These are phyloP conservation scores for Paramecium caudatum DNA, from an alignment of 73 alveolate species.

Conservation along the genomic window DNA sequence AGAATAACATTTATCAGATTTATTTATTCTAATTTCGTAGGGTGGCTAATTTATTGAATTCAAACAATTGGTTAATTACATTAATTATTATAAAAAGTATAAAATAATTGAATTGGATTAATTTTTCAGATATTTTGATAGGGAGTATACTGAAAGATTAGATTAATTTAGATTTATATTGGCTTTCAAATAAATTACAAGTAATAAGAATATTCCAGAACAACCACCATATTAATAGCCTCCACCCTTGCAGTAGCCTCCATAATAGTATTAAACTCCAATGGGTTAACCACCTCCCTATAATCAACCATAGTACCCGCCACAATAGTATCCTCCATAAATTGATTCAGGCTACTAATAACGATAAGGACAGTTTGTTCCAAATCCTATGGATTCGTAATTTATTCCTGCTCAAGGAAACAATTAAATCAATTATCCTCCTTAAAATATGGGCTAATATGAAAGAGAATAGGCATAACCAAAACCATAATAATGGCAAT, in stretches of 20 bases:
- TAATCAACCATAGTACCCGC: too few species aligned
- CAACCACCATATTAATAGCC: neutral
- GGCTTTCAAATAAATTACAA: neutral
- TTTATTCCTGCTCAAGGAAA: neutral
- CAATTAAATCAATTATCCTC: neutral
- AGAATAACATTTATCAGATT: constrained; percentile 6
- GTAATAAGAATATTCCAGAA: too few species aligned
- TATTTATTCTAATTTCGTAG: neutral
- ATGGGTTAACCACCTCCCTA: too few species aligned
- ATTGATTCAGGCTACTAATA: too few species aligned
- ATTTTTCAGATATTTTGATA: constrained; percentile 51
- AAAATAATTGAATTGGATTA: constrained; percentile 41
- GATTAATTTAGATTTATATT: constrained; percentile 21
- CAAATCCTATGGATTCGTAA: neutral
- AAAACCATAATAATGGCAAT: neutral
- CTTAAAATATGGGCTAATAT: neutral
- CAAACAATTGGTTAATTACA: neutral
- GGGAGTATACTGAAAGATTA: neutral
- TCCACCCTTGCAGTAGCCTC: too few species aligned
- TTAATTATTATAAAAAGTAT: neutral
- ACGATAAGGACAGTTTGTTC: too few species aligned
- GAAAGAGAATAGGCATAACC: neutral
- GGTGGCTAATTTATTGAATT: constrained; percentile 5
- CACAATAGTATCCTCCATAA: too few species aligned
- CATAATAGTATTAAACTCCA: too few species aligned